Conservation (phyloP, 1,284 basidiomycete species). For the Trametes hirsuta region DNA sequence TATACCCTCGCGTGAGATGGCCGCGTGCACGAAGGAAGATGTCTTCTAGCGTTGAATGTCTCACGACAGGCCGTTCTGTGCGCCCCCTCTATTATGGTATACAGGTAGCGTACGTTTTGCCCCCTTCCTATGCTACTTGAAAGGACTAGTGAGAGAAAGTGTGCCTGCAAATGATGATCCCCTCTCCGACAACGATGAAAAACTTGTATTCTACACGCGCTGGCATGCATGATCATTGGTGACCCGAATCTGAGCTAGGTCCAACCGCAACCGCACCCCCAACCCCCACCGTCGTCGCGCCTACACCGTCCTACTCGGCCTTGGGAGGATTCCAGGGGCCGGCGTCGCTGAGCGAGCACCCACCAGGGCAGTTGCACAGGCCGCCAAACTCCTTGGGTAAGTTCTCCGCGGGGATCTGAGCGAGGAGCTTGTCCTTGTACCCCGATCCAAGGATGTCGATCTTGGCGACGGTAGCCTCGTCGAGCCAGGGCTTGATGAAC, state of each 20-base stretch:
- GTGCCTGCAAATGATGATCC: conserved; percentile 4
- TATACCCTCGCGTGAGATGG: neutral
- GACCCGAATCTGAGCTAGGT: neutral
- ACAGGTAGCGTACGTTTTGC: conserved; percentile 14
- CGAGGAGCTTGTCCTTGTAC: conserved; percentile 72
- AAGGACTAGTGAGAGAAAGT: neutral
- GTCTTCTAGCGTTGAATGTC: neutral
- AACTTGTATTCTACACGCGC: conserved; percentile 13
- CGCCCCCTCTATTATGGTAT: conserved; percentile 20
- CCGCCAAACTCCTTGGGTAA: conserved; percentile 90
- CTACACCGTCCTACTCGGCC: neutral
- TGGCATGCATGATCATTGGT: neutral
- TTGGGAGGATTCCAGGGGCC: conserved; percentile 84
- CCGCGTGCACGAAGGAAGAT: neutral
- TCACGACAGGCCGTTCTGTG: neutral
- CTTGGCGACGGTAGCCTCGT: conserved; percentile 93
- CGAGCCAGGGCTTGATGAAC: conserved; percentile 92
- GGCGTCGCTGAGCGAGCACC: conserved; percentile 88
- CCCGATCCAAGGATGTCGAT: conserved; percentile 79
- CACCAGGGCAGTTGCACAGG: conserved; percentile 74
- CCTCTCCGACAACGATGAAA: neutral
- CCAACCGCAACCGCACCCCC: neutral
- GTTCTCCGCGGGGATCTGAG: conserved; percentile 85
- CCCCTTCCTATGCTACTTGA: neutral
- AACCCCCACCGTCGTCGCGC: neutral